A percentile compares a stretch with the other conserved stretches of the same genome.
phyloP scores from a whole-genome alignment of 2,329 filamentous ascomycete genomes.

The Colletotrichum sublineola region DNA sequence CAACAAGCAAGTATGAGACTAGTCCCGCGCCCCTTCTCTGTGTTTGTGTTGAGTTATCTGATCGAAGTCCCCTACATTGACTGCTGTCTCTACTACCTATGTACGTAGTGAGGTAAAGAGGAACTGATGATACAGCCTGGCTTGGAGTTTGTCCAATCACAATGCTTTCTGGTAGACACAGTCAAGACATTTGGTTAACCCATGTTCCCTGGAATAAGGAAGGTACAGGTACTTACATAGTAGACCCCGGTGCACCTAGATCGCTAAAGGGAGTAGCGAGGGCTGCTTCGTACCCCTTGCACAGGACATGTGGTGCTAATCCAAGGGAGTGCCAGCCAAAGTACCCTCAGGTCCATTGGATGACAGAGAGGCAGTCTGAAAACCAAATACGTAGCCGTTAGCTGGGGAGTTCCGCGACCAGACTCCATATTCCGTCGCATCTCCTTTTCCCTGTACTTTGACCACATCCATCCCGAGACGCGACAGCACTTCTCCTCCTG shows the following conservation, averaged over 20 bases:
- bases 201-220: not conserved
- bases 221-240: not conserved
- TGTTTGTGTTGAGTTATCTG: not conserved
- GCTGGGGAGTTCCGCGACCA: not conserved
- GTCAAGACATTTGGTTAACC: not conserved
- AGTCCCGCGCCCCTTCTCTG: not conserved
- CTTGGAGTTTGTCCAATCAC: not conserved
- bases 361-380: conserved; percentile 19
- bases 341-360: conserved; percentile 4
- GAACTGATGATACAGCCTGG: not conserved
- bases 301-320: not conserved
- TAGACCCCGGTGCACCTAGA: not conserved
- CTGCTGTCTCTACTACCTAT: not conserved
- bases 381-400: conserved; percentile 28
- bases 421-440: not conserved
- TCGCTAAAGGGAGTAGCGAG: not conserved
- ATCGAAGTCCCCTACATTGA: not conserved
- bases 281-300: not conserved
- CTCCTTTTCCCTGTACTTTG: conserved; percentile 15
- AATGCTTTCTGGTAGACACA: not conserved
- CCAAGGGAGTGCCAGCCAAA: not conserved
- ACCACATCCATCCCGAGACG: conserved; percentile 7
- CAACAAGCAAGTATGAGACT: not conserved
- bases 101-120: not conserved
- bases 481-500: not conserved